Conservation (phyloP, 352 stramenopile species). For the Pythium scleroteichum region DNA sequence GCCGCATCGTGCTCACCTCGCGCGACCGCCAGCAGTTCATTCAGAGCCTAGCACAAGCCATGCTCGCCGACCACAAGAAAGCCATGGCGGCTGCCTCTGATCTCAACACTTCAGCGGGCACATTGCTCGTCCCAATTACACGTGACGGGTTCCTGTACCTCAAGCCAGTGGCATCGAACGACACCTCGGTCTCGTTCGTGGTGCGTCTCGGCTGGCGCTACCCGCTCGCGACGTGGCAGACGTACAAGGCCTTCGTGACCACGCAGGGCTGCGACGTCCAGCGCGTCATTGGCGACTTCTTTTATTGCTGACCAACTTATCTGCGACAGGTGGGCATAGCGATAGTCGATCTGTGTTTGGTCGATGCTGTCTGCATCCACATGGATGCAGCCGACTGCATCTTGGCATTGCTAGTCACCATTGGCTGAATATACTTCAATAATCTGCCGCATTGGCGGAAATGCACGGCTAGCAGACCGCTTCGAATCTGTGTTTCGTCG, state of each 20-base stretch:
- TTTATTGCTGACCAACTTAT: conserved; percentile 23
- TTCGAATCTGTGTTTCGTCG: conserved; percentile 4
- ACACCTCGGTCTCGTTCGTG: not conserved
- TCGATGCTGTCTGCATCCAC: conserved; percentile 4
- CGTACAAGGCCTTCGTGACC: conserved; percentile 22
- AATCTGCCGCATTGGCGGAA: conserved; percentile 10
- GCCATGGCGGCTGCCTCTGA: not conserved
- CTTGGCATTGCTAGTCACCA: not conserved
- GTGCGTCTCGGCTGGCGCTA: conserved; percentile 28
- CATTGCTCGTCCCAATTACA: conserved; percentile 15
- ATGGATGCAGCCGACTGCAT: conserved; percentile 2
- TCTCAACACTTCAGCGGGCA: not conserved
- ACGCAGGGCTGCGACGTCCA: conserved; percentile 21
- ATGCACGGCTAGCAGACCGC: not conserved
- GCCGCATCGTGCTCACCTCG: conserved; percentile 25
- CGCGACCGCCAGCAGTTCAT: conserved; percentile 25
- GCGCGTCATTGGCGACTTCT: conserved; percentile 22
- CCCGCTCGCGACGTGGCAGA: conserved; percentile 19
- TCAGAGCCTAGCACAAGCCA: conserved; percentile 10
- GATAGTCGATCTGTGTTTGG: conserved; percentile 13
- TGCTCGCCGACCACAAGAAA: conserved; percentile 16
- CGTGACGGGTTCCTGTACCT: conserved; percentile 28
- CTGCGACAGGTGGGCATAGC: conserved; percentile 1
- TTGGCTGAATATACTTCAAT: conserved; percentile 11
- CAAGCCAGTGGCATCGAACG: not conserved